Conservation (phyloP, 192 early-diverging fungal species). For the Backusella mclennaniae region DNA sequence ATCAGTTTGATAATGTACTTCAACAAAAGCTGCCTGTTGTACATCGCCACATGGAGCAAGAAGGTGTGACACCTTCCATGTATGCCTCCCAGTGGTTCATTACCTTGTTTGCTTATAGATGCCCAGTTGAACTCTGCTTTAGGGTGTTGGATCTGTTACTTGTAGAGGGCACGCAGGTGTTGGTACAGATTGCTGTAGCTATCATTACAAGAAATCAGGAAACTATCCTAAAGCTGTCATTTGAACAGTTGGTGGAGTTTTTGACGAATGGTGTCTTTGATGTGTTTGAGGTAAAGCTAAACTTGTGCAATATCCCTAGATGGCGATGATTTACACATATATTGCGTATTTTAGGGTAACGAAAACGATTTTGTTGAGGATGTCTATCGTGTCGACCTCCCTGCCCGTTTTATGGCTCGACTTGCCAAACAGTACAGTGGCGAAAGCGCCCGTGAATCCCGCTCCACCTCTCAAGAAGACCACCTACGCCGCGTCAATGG, state of each 20-base stretch:
- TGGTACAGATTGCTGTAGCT: conserved; percentile 86
- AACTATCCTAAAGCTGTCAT: conserved; percentile 74
- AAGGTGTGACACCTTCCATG: conserved; percentile 90
- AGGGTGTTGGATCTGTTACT: conserved; percentile 91
- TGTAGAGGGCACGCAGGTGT: conserved; percentile 85
- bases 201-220: conserved; percentile 82
- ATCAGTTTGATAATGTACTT: conserved; percentile 89
- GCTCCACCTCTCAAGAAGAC: conserved; percentile 63
- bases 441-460: conserved; percentile 59
- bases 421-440: conserved; percentile 72
- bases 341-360: conserved; percentile 45
- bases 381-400: conserved; percentile 74
- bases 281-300: conserved; percentile 65
- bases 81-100: conserved; percentile 99
- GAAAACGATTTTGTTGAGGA: conserved; percentile 75
- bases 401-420: conserved; percentile 63
- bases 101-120: conserved; percentile 98
- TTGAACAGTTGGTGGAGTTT: conserved; percentile 84
- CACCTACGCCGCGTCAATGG: conserved; percentile 65
- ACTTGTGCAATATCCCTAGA: not conserved
- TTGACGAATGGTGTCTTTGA: conserved; percentile 90
- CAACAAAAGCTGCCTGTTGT: conserved; percentile 80
- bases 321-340: not conserved
- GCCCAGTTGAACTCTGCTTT: conserved; percentile 86
- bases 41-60: conserved; percentile 73